phyloP scores from a whole-genome alignment of 2,329 filamentous ascomycete species.

The Nigrospora oryzae region DNA sequence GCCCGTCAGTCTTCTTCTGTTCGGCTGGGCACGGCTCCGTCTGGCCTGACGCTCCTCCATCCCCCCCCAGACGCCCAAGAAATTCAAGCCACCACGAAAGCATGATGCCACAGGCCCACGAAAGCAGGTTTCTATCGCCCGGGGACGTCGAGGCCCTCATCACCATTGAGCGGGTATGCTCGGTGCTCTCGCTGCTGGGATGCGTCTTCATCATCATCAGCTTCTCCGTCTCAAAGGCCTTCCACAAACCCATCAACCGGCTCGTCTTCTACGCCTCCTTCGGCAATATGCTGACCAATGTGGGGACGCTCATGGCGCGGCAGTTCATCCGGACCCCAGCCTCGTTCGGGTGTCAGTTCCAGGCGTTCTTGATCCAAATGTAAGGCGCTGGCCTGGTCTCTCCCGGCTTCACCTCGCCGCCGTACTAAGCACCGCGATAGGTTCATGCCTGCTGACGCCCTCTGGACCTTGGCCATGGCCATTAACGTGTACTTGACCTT shows the following conservation, averaged over 20 bases:
- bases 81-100: too few species aligned
- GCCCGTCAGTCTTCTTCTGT: too few species aligned
- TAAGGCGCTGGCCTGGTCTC: conserved; percentile 27
- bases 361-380: conserved; percentile 78
- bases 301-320: conserved; percentile 66
- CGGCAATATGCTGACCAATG: conserved; percentile 71
- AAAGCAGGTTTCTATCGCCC: neutral
- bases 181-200: conserved; percentile 62
- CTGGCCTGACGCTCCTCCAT: too few species aligned
- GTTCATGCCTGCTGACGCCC: conserved; percentile 70
- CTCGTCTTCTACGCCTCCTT: conserved; percentile 78
- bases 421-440: conserved; percentile 27
- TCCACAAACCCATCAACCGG: conserved; percentile 81
- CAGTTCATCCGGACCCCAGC: conserved; percentile 41
- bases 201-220: conserved; percentile 65
- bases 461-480: conserved; percentile 77
- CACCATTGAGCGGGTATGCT: conserved; percentile 59
- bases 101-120: too few species aligned
- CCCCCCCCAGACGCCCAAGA: too few species aligned
- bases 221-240: conserved; percentile 58
- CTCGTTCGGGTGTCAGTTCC: conserved; percentile 57
- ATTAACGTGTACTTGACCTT: conserved; percentile 78
- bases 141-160: conserved; percentile 27
- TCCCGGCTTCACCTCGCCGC: too few species aligned
- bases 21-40: too few species aligned